phyloP scores from a whole-genome alignment of 345 rosid species.

The Aquilaria malaccensis region DNA sequence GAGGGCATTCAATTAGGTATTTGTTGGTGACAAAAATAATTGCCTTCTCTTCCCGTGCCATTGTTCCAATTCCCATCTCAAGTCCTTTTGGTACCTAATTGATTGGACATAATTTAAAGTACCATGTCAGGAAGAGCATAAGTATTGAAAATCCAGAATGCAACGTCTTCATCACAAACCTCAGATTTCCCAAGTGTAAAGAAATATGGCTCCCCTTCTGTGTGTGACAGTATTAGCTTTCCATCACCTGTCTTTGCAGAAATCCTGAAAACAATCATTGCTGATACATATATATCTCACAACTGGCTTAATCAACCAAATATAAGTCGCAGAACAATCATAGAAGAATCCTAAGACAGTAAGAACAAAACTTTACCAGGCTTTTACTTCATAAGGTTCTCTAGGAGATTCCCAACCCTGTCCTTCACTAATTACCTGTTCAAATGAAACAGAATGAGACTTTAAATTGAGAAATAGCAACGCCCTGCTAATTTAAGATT shows the following conservation, averaged over 20 bases:
- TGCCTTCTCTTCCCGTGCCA: constrained; percentile 86
- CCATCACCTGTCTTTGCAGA: constrained; percentile 79
- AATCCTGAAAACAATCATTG: constrained; percentile 43
- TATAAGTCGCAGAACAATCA: constrained; percentile 7
- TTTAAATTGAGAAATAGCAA: too few species aligned
- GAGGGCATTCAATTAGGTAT: constrained; percentile 66
- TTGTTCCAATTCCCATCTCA: constrained; percentile 94
- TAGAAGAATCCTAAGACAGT: constrained; percentile 11
- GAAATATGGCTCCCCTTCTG: constrained; percentile 65
- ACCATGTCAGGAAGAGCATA: constrained; percentile 3
- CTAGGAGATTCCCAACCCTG: constrained; percentile 96
- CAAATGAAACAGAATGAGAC: constrained; percentile 3
- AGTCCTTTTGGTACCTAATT: constrained; percentile 91
- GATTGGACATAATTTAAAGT: constrained; percentile 16
- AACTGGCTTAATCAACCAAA: constrained; percentile 2
- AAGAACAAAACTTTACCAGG: constrained; percentile 41
- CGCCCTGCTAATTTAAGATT: too few species aligned
- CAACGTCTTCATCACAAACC: constrained; percentile 36
- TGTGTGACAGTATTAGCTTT: constrained; percentile 41
- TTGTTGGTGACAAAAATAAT: constrained; percentile 66
- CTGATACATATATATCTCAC: constrained; percentile 3
- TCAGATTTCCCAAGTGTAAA: constrained; percentile 92
- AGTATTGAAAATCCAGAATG: constrained; percentile 1
- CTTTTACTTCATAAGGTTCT: constrained; percentile 87
- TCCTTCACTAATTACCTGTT: constrained; percentile 71